Base-by-base conservation (phyloP, 2,329 filamentous ascomycete genomes). In the Exserohilum turcica region DNA sequence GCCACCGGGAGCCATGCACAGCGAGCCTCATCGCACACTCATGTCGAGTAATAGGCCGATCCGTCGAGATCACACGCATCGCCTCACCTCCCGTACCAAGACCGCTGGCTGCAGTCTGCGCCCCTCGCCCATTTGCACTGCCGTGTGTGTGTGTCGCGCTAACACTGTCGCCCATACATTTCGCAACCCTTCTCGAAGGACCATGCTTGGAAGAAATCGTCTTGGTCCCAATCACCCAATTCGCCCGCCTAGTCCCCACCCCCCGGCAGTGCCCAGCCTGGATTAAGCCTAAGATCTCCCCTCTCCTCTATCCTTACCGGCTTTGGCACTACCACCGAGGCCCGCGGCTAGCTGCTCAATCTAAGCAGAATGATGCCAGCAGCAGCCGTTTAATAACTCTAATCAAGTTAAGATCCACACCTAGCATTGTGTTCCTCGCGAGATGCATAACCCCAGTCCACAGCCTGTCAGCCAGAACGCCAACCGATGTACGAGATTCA, bases 261-360 rank as follows among this genome's bases (percentile, higher is more conserved):
- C 40, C 39, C 37, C 16, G 13, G 44, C 28, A 36, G 40, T 59
- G 65, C 64, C 63, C 54, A 68, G 60, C 60, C 50, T 43, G 32
- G 47, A 69, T 70, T 69, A 62, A 71, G 68, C 67, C 68, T 71
- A 71, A 71, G 68, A 68, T 69, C 67, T 67, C 27, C 13, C 32
- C 15, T 12, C 33, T 31, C 15, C 16, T 33, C 50, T 29, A 36
- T 15, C 36, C 27, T 16, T 40, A 28, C 54, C 60, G 21, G 35
- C 44, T 63, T 36, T 28, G 32, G 44, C 12, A 31, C 35, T 6
- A 15, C 27, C 32, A 33, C 28, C 18, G 31, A 43, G 28, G 36
- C 29, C 27, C 35, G 51, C 46, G 27, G 35, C 39, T 43, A 48
- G 18, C 33, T 39, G 13, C 16, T 28, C 57, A 62, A 53, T 61